Conservation (phyloP, 345 rosid species). For the Laguncularia racemosa region DNA sequence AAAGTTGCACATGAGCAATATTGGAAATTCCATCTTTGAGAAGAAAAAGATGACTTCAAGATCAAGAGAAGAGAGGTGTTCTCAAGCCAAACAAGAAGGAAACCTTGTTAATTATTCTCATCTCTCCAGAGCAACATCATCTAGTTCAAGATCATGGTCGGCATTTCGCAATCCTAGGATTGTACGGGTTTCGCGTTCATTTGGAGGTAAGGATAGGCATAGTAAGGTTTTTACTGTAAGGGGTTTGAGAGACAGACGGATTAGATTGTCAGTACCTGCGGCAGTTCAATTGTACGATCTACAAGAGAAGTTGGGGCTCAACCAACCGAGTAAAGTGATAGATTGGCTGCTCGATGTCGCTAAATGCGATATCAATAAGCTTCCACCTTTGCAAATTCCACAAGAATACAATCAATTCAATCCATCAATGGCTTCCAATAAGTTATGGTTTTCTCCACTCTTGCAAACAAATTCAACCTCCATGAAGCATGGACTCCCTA, state of each 20-base stretch:
- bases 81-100: constrained; percentile 2
- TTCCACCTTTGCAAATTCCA: constrained; percentile 19
- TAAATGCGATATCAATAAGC: constrained; percentile 11
- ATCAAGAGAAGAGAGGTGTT: constrained; percentile 8
- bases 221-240: constrained; percentile 18
- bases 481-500: constrained; percentile 1
- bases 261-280: constrained; percentile 13
- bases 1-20: too few species aligned
- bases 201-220: constrained; percentile 20
- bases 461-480: background rate
- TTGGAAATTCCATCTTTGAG: background rate
- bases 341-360: constrained; percentile 18
- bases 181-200: constrained; percentile 15
- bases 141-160: constrained; percentile 7
- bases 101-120: background rate
- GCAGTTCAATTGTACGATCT: constrained; percentile 17
- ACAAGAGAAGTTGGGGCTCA: constrained; percentile 15
- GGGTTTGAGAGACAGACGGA: constrained; percentile 16
- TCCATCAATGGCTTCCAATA: background rate
- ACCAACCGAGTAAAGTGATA: constrained; percentile 19
- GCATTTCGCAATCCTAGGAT: constrained; percentile 13
- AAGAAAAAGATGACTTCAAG: constrained; percentile 6
- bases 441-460: background rate
- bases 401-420: constrained; percentile 1
- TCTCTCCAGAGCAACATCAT: constrained; percentile 3